Conservation (phyloP, 2,329 filamentous ascomycete species). For the Taxawa tesnikishii region DNA sequence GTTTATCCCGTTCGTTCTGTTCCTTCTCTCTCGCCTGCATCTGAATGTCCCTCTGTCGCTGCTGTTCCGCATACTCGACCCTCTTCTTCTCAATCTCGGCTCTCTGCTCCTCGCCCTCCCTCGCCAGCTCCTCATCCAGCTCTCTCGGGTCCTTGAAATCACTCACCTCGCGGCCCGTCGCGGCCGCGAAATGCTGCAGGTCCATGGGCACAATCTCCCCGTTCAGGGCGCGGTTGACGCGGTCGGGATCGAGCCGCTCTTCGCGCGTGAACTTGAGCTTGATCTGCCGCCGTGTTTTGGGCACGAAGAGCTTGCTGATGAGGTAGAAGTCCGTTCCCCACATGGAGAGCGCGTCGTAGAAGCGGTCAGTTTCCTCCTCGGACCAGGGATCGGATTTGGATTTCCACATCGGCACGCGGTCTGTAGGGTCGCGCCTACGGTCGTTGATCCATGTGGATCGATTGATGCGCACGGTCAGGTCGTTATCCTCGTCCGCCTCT, state of each 20-base stretch:
- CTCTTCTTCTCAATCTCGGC: slow-evolving; percentile 20
- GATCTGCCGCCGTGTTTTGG: slow-evolving; percentile 58
- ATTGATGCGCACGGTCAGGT: slow-evolving; percentile 61
- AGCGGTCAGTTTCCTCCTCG: slow-evolving; percentile 57
- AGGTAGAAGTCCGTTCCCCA: slow-evolving; percentile 78
- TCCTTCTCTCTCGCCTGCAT: slow-evolving; percentile 19
- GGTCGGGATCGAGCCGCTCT: slow-evolving; percentile 52
- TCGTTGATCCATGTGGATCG: slow-evolving; percentile 56
- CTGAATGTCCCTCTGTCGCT: slow-evolving; percentile 18
- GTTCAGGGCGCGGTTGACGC: slow-evolving; percentile 51
- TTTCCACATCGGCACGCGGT: slow-evolving; percentile 27
- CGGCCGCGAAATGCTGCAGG: slow-evolving; percentile 26
- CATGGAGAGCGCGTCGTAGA: slow-evolving; percentile 62
- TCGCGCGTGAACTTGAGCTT: slow-evolving; percentile 77
- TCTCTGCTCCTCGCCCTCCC: slow-evolving; percentile 16
- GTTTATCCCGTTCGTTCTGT: slow-evolving; percentile 13
- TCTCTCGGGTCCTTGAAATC: slow-evolving; percentile 24
- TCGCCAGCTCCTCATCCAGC: slow-evolving; percentile 20
- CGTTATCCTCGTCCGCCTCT: slow-evolving; percentile 55
- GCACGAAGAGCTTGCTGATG: slow-evolving; percentile 63
- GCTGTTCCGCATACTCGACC: slow-evolving; percentile 22
- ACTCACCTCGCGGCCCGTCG: slow-evolving; percentile 22
- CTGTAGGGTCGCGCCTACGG: slow-evolving; percentile 34
- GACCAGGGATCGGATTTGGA: slow-evolving; percentile 55
- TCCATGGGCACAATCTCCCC: slow-evolving; percentile 26